These are phyloP conservation scores for Endoconidiophora polonica DNA, from an alignment of 2,329 filamentous ascomycete species.

Conservation along the genomic window DNA sequence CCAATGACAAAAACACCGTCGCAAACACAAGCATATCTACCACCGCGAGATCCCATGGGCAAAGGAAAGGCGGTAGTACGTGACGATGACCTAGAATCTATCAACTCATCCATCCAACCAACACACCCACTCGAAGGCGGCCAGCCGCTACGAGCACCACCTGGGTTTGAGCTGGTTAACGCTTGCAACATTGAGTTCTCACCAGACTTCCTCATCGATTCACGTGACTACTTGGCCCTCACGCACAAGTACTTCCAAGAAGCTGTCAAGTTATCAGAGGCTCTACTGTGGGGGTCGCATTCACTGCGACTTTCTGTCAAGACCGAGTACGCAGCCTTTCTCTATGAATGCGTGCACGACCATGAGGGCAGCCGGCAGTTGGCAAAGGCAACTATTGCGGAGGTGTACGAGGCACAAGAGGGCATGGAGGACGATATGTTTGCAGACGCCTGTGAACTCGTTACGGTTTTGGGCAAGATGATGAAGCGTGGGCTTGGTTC, in stretches of 20 bases:
- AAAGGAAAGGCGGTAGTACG: constrained; percentile 27
- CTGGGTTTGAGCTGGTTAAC: constrained; percentile 31
- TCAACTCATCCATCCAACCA: constrained; percentile 30
- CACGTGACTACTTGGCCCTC: constrained; percentile 65
- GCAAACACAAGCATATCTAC: too few species aligned
- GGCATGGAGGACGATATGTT: constrained; percentile 95
- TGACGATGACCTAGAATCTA: constrained; percentile 27
- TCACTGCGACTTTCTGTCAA: constrained; percentile 79
- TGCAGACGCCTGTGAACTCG: constrained; percentile 74
- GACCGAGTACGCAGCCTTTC: constrained; percentile 80
- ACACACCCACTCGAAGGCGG: constrained; percentile 38
- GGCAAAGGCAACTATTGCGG: constrained; percentile 68
- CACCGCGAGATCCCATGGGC: constrained; percentile 27
- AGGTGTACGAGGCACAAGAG: constrained; percentile 81
- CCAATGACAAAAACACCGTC: neutral
- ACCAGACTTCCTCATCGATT: constrained; percentile 53
- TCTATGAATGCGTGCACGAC: constrained; percentile 86
- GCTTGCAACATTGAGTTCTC: constrained; percentile 20
- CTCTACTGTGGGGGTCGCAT: constrained; percentile 69
- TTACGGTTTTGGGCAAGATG: constrained; percentile 74
- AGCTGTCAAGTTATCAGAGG: constrained; percentile 57
- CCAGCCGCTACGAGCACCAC: constrained; percentile 35
- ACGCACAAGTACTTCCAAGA: constrained; percentile 68
- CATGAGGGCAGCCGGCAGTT: constrained; percentile 56
- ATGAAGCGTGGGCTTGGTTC: constrained; percentile 53